Evolutionary conservation across 257 asterid genomes (phyloP).

Genomic region (Solanum commersonii): DNA sequence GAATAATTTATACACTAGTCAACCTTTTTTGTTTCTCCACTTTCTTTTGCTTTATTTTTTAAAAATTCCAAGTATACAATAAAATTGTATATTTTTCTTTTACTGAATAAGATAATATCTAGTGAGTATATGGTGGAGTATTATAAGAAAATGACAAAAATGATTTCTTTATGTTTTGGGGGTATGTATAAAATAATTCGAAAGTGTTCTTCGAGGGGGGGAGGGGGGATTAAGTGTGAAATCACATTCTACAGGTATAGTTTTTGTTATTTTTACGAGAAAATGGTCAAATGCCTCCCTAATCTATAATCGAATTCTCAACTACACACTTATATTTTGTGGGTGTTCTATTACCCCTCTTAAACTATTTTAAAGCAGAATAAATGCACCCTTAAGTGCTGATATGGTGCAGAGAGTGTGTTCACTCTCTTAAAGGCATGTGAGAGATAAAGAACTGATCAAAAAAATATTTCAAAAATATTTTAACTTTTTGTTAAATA

Average conservation of each 20-base stretch:
- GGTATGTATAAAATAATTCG: background rate
- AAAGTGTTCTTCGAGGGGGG: too few species aligned
- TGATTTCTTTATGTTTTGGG: background rate
- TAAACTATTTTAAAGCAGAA: too few species aligned
- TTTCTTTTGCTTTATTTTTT: constrained; percentile 12
- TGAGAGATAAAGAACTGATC: too few species aligned
- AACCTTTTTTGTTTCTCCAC: constrained; percentile 46
- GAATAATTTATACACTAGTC: constrained; percentile 23
- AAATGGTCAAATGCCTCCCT: too few species aligned
- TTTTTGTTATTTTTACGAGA: background rate
- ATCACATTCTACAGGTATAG: background rate
- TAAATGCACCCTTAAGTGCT: too few species aligned
- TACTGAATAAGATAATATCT: background rate
- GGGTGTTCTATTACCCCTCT: too few species aligned
- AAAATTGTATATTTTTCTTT: background rate
- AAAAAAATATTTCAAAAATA: too few species aligned
- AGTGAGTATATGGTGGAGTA: background rate
- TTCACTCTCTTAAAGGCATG: too few species aligned
- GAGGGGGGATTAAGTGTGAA: background rate
- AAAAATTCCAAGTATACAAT: background rate
- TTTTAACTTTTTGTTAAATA: too few species aligned
- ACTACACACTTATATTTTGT: too few species aligned
- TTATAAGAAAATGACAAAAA: background rate
- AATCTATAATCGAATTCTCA: too few species aligned
- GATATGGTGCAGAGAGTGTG: too few species aligned